Base-by-base conservation (phyloP, 345 rosid species). In the Physaria fendleri region DNA sequence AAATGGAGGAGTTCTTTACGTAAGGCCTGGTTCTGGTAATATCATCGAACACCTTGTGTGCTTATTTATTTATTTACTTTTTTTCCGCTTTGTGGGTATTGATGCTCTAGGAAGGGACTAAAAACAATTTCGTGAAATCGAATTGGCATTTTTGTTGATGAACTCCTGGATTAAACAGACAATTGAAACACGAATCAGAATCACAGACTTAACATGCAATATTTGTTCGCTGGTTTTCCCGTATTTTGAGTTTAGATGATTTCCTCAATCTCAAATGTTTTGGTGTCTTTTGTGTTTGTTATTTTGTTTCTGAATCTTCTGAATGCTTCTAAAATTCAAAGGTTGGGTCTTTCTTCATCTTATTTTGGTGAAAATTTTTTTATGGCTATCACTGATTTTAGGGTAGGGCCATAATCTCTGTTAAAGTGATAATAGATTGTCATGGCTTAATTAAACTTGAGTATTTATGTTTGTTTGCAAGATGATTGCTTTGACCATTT, bases 21-120 rank as follows among this genome's bases (percentile, higher is more conserved):
- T 35, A 20, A 59, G 11, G 3, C 6, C 14, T 44, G 40, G 39
- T 43, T 43, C 61, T 51, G 72, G 72, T 68, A 59, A 68, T 68
- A 2, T 35, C 56, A 68, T 68, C 56, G 67, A 68, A 68, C 67
- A 68, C 49, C 67, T 33, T 60, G 62, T 38, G 60, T 4, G 61
- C 66, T 51, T 50, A 42, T 8, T 18, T 3, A 16, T 12, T 11
- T 4, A 46, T 29, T 28, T 29, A 9, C 1, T 30, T 59, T 59
- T 42, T 30, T 59, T 59, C 33, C 30, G 23, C 18, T 32, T 45
- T 15, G 37, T 32, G 9, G 35, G 1, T 35, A 7, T 17, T 3
- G 16, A 11, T 9, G 49, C 30, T 20, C 9, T 5, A 11, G 2
- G 28, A 20, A 45, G 50, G 16, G 29, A 22, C 7, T 2, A 14